Conservation (phyloP, 306 rosid genomes). For the Luffa aegyptiaca region DNA sequence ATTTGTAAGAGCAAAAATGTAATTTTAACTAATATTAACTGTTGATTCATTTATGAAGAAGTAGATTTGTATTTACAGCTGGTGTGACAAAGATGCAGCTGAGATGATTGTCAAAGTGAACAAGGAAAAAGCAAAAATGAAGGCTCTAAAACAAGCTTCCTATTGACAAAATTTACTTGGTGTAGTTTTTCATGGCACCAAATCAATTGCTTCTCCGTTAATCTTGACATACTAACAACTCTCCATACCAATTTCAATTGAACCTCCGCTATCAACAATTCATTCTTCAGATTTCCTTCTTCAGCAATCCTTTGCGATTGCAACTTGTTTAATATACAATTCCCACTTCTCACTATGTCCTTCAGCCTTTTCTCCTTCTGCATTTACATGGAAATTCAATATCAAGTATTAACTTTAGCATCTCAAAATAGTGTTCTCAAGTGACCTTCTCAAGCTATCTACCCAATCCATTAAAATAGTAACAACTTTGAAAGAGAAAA, state of each 20-base stretch:
- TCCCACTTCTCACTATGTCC: constrained; percentile 59
- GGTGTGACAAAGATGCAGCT: background rate
- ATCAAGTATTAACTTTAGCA: background rate
- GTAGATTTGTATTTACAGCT: background rate
- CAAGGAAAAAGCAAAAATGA: constrained; percentile 6
- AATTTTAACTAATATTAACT: no score
- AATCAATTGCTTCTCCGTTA: background rate
- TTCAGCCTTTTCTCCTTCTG: constrained; percentile 66
- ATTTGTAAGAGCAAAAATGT: no score
- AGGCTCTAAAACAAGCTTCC: background rate
- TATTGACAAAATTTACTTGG: background rate
- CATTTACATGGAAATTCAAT: constrained; percentile 4
- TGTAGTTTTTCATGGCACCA: constrained; percentile 9
- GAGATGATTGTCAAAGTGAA: background rate
- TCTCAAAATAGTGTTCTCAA: no score
- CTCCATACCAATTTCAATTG: constrained; percentile 61
- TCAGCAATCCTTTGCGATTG: constrained; percentile 53
- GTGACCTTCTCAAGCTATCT: no score
- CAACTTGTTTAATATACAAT: constrained; percentile 72
- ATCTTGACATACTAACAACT: constrained; percentile 24
- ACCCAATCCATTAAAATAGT: no score
- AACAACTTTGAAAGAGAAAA: background rate
- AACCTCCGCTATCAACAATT: constrained; percentile 56
- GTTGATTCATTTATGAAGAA: no score
- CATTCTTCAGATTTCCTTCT: constrained; percentile 28